phyloP scores from a whole-genome alignment of 208 protist species.

The Wallacemonas sp. region DNA sequence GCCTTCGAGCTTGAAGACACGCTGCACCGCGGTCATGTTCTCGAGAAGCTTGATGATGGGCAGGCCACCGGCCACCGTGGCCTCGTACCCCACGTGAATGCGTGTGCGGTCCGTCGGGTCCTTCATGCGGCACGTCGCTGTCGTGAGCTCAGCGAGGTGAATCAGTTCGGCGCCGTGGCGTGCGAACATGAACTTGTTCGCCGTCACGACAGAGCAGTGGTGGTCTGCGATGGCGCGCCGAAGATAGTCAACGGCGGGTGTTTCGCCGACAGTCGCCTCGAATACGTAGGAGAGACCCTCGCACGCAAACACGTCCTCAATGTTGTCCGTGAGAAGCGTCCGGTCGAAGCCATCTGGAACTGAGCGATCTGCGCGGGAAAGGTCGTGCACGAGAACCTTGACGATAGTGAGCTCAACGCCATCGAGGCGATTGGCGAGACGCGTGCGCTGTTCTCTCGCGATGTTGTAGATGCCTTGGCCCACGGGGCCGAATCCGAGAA shows the following conservation, averaged over 20 bases:
- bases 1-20: slow-evolving; percentile 29
- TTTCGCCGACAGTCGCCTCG: slow-evolving; percentile 30
- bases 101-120: background rate
- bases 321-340: slow-evolving; percentile 10
- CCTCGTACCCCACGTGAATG: slow-evolving; percentile 28
- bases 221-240: slow-evolving; percentile 21
- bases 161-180: slow-evolving; percentile 25
- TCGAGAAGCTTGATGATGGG: slow-evolving; percentile 38
- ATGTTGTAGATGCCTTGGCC: slow-evolving; percentile 40
- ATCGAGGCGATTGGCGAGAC: slow-evolving; percentile 20
- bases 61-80: slow-evolving; percentile 26
- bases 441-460: slow-evolving; percentile 20
- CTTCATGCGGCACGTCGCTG: background rate
- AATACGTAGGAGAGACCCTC: slow-evolving; percentile 27
- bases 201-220: slow-evolving; percentile 30
- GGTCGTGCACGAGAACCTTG: slow-evolving; percentile 28
- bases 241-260: slow-evolving; percentile 29
- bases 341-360: slow-evolving; percentile 15
- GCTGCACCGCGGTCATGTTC: slow-evolving; percentile 24
- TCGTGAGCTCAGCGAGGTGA: slow-evolving; percentile 14
- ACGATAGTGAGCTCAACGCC: slow-evolving; percentile 23
- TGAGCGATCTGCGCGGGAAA: background rate
- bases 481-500: slow-evolving; percentile 41
- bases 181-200: slow-evolving; percentile 43
- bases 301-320: slow-evolving; percentile 16